Base-by-base conservation (phyloP, 2,329 filamentous ascomycete species). In the Neofusicoccum umdonicola region DNA sequence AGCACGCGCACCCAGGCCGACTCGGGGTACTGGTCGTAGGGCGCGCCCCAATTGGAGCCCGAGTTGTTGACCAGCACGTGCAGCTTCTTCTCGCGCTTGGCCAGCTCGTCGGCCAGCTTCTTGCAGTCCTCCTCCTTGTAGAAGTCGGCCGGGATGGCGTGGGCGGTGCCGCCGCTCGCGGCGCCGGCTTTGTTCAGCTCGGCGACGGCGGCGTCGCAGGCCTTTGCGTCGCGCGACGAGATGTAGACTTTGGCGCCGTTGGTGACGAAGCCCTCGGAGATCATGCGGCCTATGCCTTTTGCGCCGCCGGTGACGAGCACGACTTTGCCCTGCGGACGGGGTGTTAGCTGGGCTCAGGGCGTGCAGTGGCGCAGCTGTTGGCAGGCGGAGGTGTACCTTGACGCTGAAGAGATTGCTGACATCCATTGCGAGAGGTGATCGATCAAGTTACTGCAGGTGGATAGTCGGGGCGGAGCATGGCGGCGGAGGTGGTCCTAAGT, bases 171-270 rank as follows among this genome's bases (percentile, higher is more conserved):
- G 37, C 63, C 63, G 37, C 44, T 61, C 27, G 45, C 50, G 63
- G 79, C 82, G 69, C 85, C 82, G 35, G 85, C 79, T 67, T 80
- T 77, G 67, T 84, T 85, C 64, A 88, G 75, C 51, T 85, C 85
- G 1, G 86, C 84, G 37, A 79, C 84, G 17, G 88, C 85, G 54
- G 89, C 80, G 71, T 82, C 79, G 76, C 87, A 87, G 31, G 81
- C 79, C 48, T 85, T 87, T 15, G 85, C 86, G 37, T 89, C 88
- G 27, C 86, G 83, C 5, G 86, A 89, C 5, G 86, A 87, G 67
- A 92, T 88, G 79, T 90, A 91, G 5, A 91, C 89, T 67, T 85
- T 89, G 15, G 82, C 83, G 64, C 87, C 86, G 75, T 88, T 89
- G 64, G 80, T 73, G n/a, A 89, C 81, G 76, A 88, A 89, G 65